phyloP scores from a whole-genome alignment of 2,329 filamentous ascomycete genomes.

The Monosporascus cannonballus region DNA sequence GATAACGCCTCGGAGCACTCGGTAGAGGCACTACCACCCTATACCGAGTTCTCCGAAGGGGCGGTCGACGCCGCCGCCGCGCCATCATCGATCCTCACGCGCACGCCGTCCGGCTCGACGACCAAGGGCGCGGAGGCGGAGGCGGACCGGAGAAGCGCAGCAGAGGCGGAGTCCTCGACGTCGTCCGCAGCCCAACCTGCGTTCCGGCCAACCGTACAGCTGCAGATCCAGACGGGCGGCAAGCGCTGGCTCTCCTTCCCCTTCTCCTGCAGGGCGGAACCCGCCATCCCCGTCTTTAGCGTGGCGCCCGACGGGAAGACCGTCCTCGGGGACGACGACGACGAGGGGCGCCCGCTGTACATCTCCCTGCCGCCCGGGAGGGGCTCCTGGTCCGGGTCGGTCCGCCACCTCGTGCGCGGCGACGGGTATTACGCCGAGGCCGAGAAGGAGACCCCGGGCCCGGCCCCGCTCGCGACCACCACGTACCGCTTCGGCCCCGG shows the following conservation, averaged over 20 bases:
- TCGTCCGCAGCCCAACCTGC: not conserved
- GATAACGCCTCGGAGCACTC: too few relatives aligned
- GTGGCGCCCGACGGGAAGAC: constrained; percentile 26
- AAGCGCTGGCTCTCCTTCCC: constrained; percentile 38
- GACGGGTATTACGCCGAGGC: constrained; percentile 25
- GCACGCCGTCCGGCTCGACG: too few relatives aligned
- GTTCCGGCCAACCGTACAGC: constrained; percentile 37
- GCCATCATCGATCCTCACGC: too few relatives aligned
- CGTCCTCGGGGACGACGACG: constrained; percentile 27
- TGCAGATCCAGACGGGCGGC: constrained; percentile 45
- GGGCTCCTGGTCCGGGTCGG: constrained; percentile 33
- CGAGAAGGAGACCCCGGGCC: constrained; percentile 29
- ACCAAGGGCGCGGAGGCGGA: too few relatives aligned
- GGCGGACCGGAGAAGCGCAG: too few relatives aligned
- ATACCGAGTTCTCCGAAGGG: too few relatives aligned
- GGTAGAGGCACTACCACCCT: too few relatives aligned
- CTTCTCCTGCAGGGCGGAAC: constrained; percentile 3
- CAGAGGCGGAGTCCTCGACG: not conserved
- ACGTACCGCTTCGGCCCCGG: constrained; percentile 34
- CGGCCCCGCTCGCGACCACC: constrained; percentile 31
- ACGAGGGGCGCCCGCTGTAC: constrained; percentile 35
- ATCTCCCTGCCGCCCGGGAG: constrained; percentile 42
- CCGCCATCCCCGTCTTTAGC: constrained; percentile 35
- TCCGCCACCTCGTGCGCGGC: constrained; percentile 39
- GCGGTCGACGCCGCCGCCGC: too few relatives aligned